Evolutionary conservation across 352 stramenopile species (phyloP).

Genomic region (Phytophthora aleatoria): DNA sequence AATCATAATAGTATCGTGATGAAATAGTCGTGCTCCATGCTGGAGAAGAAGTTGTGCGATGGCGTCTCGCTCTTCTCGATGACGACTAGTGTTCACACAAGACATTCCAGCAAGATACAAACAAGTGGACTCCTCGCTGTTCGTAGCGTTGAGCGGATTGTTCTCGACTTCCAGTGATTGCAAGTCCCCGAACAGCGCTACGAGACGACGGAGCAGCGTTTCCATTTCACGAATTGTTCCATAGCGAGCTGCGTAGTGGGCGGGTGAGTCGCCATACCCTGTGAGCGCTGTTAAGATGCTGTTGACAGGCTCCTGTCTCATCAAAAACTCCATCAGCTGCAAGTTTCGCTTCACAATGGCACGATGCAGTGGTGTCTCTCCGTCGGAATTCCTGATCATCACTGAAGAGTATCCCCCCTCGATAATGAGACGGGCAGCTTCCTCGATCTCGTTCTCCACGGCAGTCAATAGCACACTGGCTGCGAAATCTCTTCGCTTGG

Average conservation of each 20-base stretch:
- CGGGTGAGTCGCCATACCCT: not conserved
- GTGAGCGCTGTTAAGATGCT: conserved; percentile 10
- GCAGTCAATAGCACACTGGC: conserved; percentile 9
- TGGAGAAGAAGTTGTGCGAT: conserved; percentile 21
- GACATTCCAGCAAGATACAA: conserved; percentile 11
- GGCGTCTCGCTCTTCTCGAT: conserved; percentile 5
- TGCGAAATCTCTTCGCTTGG: conserved; percentile 17
- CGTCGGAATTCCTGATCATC: conserved; percentile 2
- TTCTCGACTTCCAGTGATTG: not conserved
- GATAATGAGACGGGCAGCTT: conserved; percentile 26
- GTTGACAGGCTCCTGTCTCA: conserved; percentile 5
- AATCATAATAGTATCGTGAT: conserved; percentile 1
- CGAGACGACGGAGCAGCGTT: conserved; percentile 2
- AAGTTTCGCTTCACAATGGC: conserved; percentile 20
- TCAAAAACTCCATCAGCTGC: conserved; percentile 20
- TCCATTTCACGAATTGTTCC: conserved; percentile 11
- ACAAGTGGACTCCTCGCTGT: not conserved
- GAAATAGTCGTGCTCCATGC: conserved; percentile 21
- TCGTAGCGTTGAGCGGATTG: conserved; percentile 19
- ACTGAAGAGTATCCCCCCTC: conserved; percentile 20
- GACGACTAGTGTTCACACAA: not conserved
- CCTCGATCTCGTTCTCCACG: conserved; percentile 14
- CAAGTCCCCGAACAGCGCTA: conserved; percentile 13
- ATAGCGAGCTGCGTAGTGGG: conserved; percentile 23
- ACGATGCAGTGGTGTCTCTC: conserved; percentile 25